Evolutionary conservation across 106 monocot species (phyloP), one percentile per base, ranked within the genome.

Genomic region (Cymbidium sinense): DNA sequence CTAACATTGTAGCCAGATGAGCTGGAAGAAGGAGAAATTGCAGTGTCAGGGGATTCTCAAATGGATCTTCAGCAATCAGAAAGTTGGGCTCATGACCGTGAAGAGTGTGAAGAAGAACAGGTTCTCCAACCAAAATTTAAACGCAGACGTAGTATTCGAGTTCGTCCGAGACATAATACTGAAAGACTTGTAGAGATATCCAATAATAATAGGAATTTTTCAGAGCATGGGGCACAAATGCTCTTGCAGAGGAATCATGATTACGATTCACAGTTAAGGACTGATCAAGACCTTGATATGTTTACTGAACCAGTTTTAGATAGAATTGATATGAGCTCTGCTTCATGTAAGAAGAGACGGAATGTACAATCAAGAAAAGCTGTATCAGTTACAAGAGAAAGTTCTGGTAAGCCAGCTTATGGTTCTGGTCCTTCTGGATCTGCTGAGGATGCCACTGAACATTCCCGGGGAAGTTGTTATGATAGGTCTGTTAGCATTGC

Each of bases 1-100:
- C 30, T 25, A 21, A 61, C 33, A 73, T 73, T 88, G 11, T 80
- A 93, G 88, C 30, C 77, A 19, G 98, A 94, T 52, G 94, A 98
- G 51, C 82, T 98, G 27, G 94, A 98, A 55, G 98, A 98, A 77
- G 98, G 94, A 62, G 98, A 98, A 81, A 94, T 94, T 77, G 98
- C 94, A 21, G 75, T 85, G 62, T 96, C 96, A 28, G 89, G 89
- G 37, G 93, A 96, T 84, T 93, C 93, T 33, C 89, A 86, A 35
- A 76, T 91, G 89, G 93, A 96, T 83, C 75, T 86, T 39, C 96
- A 87, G 20, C 86, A 84, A 61, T 93, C 91, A 29, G 86, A 82
- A 65, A 96, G 86, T 79, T 93, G 89, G 82, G 80, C 35, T 67
- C 86, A 86, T 84, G 96, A 91, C 27, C 89, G 79, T 41, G 93